Conservation (phyloP, 257 asterid species). For the Vinca minor region DNA sequence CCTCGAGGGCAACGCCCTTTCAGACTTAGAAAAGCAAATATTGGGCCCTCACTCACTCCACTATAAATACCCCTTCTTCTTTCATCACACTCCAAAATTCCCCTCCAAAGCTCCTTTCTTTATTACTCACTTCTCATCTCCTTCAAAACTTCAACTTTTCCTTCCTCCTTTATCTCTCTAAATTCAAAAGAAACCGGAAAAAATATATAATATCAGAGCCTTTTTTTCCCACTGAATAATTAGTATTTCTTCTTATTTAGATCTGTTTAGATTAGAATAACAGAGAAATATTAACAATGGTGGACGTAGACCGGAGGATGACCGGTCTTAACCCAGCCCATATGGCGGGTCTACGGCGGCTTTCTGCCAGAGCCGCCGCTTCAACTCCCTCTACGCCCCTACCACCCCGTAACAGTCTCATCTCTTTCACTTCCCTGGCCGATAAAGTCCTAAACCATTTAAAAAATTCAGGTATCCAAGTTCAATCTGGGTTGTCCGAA, state of each 20-base stretch:
- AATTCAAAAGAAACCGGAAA: no score
- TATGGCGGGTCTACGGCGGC: constrained; percentile 87
- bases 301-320: constrained; percentile 98
- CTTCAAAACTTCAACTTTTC: background rate
- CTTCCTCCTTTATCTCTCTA: background rate
- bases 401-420: constrained; percentile 76
- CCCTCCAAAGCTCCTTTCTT: constrained; percentile 31
- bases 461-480: constrained; percentile 45
- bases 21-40: background rate
- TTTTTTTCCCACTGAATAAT: no score
- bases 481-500: constrained; percentile 65
- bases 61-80: constrained; percentile 34
- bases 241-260: background rate
- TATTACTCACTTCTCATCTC: constrained; percentile 6
- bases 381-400: constrained; percentile 66
- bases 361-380: constrained; percentile 89
- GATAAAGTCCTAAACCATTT: constrained; percentile 65
- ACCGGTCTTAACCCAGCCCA: constrained; percentile 80
- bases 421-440: constrained; percentile 65
- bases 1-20: no score
- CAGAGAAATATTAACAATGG: no score
- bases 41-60: constrained; percentile 45
- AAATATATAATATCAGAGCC: no score
- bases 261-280: background rate
- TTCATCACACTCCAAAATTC: constrained; percentile 14